phyloP scores from a whole-genome alignment of 495 filamentous ascomycete genomes.

The Aspergillus hancockii region DNA sequence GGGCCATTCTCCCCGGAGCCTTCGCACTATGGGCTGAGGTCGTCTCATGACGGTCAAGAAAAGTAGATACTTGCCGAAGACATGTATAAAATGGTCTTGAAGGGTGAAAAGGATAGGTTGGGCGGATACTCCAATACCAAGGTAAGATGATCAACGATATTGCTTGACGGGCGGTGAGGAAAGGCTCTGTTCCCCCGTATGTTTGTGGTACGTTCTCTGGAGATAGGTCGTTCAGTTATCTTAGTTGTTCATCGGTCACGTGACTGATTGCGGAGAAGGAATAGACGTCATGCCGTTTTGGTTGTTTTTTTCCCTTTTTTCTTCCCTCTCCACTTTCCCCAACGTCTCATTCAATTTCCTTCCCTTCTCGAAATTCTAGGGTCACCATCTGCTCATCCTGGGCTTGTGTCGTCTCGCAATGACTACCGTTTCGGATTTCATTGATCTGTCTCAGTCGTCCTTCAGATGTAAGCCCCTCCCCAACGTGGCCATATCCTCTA shows the following conservation, averaged over 20 bases:
- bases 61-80: slow-evolving; percentile 6
- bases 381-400: slow-evolving; percentile 7
- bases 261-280: background rate
- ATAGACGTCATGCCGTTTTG: slow-evolving; percentile 11
- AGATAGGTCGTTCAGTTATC: too few species aligned
- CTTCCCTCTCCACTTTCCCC: slow-evolving; percentile 10
- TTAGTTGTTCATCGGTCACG: too few species aligned
- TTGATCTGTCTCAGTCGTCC: slow-evolving; percentile 48
- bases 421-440: slow-evolving; percentile 40
- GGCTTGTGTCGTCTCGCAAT: slow-evolving; percentile 23
- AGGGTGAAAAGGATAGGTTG: background rate
- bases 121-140: background rate
- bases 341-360: slow-evolving; percentile 11
- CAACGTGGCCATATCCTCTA: too few species aligned
- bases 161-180: slow-evolving; percentile 1
- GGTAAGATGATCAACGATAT: background rate
- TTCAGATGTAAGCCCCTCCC: slow-evolving; percentile 43
- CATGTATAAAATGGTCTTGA: background rate
- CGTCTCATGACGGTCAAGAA: slow-evolving; percentile 38
- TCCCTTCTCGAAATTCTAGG: slow-evolving; percentile 11
- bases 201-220: too few species aligned
- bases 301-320: slow-evolving; percentile 7
- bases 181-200: background rate
- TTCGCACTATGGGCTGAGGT: slow-evolving; percentile 16
- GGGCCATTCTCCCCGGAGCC: slow-evolving; percentile 63